Conservation (phyloP, 2,329 filamentous ascomycete genomes). For the Didymella exigua region DNA sequence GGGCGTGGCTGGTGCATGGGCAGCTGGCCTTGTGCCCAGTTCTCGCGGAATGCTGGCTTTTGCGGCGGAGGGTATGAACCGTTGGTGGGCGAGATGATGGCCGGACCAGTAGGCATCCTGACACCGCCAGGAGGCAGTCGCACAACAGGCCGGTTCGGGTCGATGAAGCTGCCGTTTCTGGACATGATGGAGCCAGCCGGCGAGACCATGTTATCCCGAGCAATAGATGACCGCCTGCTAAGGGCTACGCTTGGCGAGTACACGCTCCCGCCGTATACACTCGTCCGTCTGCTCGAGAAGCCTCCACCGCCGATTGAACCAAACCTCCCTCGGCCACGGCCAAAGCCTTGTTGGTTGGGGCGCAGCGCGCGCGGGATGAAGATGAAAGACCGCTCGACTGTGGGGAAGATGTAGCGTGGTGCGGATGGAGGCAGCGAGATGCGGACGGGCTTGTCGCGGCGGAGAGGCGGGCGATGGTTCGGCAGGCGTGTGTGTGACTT, state of each 20-base stretch:
- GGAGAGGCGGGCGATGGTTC: conserved; percentile 89
- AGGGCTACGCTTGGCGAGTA: conserved; percentile 89
- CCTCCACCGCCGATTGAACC: conserved; percentile 67
- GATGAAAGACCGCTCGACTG: conserved; percentile 89
- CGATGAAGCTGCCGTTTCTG: conserved; percentile 62
- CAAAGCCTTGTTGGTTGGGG: conserved; percentile 84
- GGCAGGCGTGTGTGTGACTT: conserved; percentile 94
- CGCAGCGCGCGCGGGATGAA: conserved; percentile 94
- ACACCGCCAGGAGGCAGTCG: conserved; percentile 72
- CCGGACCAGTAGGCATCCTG: conserved; percentile 40
- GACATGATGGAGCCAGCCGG: conserved; percentile 80
- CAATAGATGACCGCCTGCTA: conserved; percentile 83
- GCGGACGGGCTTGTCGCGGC: conserved; percentile 93
- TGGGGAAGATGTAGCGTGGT: conserved; percentile 89
- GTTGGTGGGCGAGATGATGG: conserved; percentile 41
- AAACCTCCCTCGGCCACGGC: conserved; percentile 71
- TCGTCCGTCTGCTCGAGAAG: conserved; percentile 77
- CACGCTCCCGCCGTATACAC: conserved; percentile 77
- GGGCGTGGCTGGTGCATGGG: conserved; percentile 94
- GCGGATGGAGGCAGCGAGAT: conserved; percentile 82
- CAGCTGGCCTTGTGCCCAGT: conserved; percentile 61
- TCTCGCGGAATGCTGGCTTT: conserved; percentile 64
- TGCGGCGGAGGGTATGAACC: conserved; percentile 58
- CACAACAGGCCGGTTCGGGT: conserved; percentile 74
- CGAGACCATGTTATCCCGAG: conserved; percentile 74